These are phyloP conservation scores for Amborella trichopoda DNA, from an alignment of 164 flowering plant species.

Conservation along the genomic window DNA sequence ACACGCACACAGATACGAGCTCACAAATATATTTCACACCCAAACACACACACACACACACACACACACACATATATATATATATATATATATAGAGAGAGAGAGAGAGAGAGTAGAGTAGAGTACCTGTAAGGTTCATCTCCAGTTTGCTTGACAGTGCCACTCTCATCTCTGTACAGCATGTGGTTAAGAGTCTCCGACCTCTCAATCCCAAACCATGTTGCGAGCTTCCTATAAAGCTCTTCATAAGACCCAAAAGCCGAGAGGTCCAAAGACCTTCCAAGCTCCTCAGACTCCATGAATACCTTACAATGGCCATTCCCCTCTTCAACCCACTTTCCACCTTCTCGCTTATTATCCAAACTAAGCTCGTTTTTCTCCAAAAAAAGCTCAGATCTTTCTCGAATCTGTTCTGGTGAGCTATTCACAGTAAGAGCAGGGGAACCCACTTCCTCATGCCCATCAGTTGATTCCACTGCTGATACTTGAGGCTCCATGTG, in stretches of 20 bases:
- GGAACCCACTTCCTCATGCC: conserved; percentile 20
- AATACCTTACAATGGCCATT: conserved; percentile 70
- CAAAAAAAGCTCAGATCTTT: conserved; percentile 6
- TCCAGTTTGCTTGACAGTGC: conserved; percentile 51
- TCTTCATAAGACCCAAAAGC: conserved; percentile 70
- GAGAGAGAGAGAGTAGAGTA: neutral
- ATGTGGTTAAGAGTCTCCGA: conserved; percentile 34
- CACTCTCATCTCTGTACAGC: conserved; percentile 44
- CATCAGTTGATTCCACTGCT: neutral
- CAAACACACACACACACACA: neutral
- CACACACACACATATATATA: neutral
- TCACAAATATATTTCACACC: neutral
- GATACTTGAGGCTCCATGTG: conserved; percentile 71
- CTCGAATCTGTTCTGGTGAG: conserved; percentile 31
- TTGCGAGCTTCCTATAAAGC: conserved; percentile 40
- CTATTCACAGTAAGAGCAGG: conserved; percentile 19
- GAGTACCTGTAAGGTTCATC: conserved; percentile 71
- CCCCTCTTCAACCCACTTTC: neutral
- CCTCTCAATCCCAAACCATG: conserved; percentile 52
- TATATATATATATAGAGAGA: neutral
- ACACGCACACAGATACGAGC: neutral
- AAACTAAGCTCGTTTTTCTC: conserved; percentile 18
- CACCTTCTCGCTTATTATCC: conserved; percentile 7
- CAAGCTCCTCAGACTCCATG: conserved; percentile 72
- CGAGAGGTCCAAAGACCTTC: conserved; percentile 70